A percentile compares a stretch with the other conserved stretches of the same genome.
These are phyloP conservation scores for Ambispora gerdemannii DNA, from an alignment of 192 early-diverging fungal genomes.

Conservation along the genomic window DNA sequence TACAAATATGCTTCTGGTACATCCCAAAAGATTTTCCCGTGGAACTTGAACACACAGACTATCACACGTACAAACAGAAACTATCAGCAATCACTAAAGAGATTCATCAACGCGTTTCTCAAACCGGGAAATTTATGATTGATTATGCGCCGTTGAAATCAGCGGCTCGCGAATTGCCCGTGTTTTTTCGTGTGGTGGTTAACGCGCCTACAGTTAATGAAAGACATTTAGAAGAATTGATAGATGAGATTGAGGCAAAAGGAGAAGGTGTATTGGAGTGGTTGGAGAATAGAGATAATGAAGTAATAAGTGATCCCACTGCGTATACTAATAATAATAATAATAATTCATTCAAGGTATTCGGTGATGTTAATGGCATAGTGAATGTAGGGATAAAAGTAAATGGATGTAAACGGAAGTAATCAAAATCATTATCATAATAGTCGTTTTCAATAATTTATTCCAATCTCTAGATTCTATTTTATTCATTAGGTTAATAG, in stretches of 20 bases:
- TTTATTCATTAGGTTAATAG: too few species aligned
- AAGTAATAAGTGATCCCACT: too few species aligned
- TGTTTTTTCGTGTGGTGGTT: conserved; percentile 71
- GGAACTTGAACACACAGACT: conserved; percentile 23
- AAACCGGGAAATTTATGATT: conserved; percentile 57
- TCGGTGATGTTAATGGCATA: too few species aligned
- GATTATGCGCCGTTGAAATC: conserved; percentile 62
- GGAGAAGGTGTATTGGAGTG: conserved; percentile 32
- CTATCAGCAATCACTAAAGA: conserved; percentile 42
- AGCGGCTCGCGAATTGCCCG: conserved; percentile 36
- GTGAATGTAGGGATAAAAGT: too few species aligned
- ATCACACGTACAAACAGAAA: conserved; percentile 34
- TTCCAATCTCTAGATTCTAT: too few species aligned
- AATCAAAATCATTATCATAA: too few species aligned
- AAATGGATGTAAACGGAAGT: too few species aligned
- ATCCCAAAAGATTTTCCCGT: conserved; percentile 43
- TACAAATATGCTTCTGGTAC: conserved; percentile 78
- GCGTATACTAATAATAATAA: too few species aligned
- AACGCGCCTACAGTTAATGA: conserved; percentile 64
- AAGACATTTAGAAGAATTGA: conserved; percentile 45
- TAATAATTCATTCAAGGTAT: too few species aligned
- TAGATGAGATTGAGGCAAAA: conserved; percentile 56
- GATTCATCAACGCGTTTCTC: conserved; percentile 45
- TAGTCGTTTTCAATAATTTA: too few species aligned
- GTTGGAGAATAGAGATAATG: neutral